Conservation (phyloP, 257 asterid species). For the Solanum rostratum region DNA sequence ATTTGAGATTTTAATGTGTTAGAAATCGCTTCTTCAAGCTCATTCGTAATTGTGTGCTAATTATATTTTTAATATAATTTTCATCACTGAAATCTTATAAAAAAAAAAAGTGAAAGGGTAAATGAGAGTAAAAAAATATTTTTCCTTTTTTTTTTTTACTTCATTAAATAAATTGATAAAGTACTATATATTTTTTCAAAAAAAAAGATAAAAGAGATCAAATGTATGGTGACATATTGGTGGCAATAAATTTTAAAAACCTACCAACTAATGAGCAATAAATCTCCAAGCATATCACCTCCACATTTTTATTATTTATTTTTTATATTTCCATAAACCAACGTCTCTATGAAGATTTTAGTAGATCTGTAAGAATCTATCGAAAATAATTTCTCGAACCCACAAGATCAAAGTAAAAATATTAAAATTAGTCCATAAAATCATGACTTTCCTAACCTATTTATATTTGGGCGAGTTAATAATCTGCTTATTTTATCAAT, state of each 20-base stretch:
- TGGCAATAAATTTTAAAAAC: conserved; percentile 5
- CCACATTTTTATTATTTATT: neutral
- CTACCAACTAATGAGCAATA: conserved; percentile 16
- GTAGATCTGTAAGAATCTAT: neutral
- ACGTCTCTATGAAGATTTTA: neutral
- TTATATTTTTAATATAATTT: too few relatives aligned
- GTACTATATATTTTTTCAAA: neutral
- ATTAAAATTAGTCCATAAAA: too few relatives aligned
- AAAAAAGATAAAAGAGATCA: neutral
- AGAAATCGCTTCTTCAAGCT: too few relatives aligned
- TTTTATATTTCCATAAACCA: neutral
- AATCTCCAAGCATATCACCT: conserved; percentile 1
- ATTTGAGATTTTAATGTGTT: too few relatives aligned
- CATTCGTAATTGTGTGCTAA: too few relatives aligned
- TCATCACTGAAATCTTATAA: too few relatives aligned
- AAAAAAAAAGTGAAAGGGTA: too few relatives aligned
- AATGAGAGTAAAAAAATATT: too few relatives aligned
- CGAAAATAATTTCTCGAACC: neutral
- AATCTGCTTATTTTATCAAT: too few relatives aligned
- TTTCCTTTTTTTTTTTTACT: too few relatives aligned
- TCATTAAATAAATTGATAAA: neutral
- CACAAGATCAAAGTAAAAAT: too few relatives aligned
- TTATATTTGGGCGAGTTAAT: neutral
- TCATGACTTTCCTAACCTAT: neutral
- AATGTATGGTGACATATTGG: neutral